These are phyloP conservation scores for Aspergillus olivimuriae DNA, from an alignment of 495 filamentous ascomycete genomes.

Conservation along the genomic window DNA sequence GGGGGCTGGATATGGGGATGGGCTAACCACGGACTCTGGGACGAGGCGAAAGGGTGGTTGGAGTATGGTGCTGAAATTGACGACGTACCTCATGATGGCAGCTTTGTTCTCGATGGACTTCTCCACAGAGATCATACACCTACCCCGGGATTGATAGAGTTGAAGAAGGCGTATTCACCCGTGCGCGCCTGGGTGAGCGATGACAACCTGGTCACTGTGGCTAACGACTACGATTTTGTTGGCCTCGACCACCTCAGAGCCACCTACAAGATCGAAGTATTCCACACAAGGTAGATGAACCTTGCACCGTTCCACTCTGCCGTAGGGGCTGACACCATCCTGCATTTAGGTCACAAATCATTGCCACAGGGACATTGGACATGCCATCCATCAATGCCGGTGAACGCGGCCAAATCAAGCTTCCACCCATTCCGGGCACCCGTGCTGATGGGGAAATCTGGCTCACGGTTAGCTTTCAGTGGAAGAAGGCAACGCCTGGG, in stretches of 20 bases:
- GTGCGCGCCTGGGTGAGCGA: constrained; percentile 17
- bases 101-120: constrained; percentile 64
- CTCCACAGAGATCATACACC: constrained; percentile 51
- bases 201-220: constrained; percentile 19
- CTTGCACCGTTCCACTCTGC: too few relatives aligned
- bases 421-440: constrained; percentile 7
- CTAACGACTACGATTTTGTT: constrained; percentile 49
- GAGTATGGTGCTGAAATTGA: constrained; percentile 65
- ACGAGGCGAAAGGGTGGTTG: constrained; percentile 45
- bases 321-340: too few relatives aligned
- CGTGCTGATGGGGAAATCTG: constrained; percentile 9
- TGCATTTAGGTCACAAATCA: constrained; percentile 2
- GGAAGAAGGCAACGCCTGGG: constrained; percentile 19
- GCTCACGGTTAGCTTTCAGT: constrained; percentile 27
- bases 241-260: constrained; percentile 39
- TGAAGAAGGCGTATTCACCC: constrained; percentile 55
- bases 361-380: constrained; percentile 15
- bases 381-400: constrained; percentile 16
- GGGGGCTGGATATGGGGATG: constrained; percentile 72
- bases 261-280: constrained; percentile 17
- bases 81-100: constrained; percentile 57
- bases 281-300: constrained; percentile 13
- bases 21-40: constrained; percentile 62
- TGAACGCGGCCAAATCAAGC: constrained; percentile 7
- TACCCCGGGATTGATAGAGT: constrained; percentile 52